These are phyloP conservation scores for Zychaea mexicana DNA, from an alignment of 371 early-diverging fungal genomes.

Conservation along the genomic window DNA sequence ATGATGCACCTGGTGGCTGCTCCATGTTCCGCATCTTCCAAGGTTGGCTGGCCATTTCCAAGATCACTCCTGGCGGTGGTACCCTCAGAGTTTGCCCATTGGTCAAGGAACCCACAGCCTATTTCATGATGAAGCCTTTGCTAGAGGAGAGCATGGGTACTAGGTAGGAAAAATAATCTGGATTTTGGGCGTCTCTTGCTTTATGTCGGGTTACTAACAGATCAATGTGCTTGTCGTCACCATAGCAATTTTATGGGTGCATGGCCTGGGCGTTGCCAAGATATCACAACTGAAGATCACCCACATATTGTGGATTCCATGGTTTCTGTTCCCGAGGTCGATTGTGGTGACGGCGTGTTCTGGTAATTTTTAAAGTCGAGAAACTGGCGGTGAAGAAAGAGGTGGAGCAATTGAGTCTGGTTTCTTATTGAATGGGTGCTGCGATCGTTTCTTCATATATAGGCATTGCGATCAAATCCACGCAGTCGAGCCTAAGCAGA, in stretches of 20 bases:
- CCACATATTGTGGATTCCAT: conserved; percentile 38
- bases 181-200: background rate
- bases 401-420: no score
- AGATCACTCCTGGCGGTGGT: conserved; percentile 33
- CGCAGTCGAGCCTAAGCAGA: conserved; percentile 35
- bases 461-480: conserved; percentile 47
- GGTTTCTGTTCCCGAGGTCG: conserved; percentile 37
- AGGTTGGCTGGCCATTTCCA: conserved; percentile 46
- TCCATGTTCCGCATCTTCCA: conserved; percentile 49
- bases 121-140: conserved; percentile 45
- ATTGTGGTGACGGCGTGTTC: conserved; percentile 43
- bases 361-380: no score
- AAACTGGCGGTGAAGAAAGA: no score
- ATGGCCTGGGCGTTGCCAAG: conserved; percentile 37
- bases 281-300: conserved; percentile 30
- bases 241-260: conserved; percentile 40
- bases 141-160: conserved; percentile 25
- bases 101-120: conserved; percentile 38
- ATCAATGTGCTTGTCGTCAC: background rate
- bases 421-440: no score
- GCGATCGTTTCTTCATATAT: background rate
- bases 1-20: conserved; percentile 34
- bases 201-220: background rate
- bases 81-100: conserved; percentile 44
- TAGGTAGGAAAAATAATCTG: conserved; percentile 23